A percentile compares a stretch with the other conserved stretches of the same genome.
Conservation (phyloP, 2,329 filamentous ascomycete species). For the Hirsutella minnesotensis region DNA sequence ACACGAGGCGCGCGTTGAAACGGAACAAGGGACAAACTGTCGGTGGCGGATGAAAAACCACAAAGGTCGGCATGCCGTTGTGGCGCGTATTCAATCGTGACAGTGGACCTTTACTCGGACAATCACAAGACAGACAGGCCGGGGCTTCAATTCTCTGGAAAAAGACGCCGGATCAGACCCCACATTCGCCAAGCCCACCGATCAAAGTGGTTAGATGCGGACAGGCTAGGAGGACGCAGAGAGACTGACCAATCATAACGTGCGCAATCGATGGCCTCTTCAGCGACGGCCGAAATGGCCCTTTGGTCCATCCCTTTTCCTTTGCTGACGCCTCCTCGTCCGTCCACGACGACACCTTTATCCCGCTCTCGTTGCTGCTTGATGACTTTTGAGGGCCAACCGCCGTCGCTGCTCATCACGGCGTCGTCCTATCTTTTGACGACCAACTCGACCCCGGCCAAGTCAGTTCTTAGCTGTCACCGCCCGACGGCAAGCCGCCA, state of each 20-base stretch:
- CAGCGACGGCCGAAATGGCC: neutral
- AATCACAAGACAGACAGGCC: too few species aligned
- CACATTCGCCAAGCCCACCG: neutral
- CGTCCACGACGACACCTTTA: neutral
- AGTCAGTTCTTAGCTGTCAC: neutral
- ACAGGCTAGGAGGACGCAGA: neutral
- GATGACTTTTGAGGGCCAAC: neutral
- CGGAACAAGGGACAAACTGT: too few species aligned
- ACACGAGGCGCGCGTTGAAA: too few species aligned
- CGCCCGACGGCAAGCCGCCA: neutral
- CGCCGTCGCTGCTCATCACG: neutral
- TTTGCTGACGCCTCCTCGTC: neutral
- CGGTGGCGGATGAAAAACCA: too few species aligned
- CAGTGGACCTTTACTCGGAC: too few species aligned
- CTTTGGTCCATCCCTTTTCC: neutral
- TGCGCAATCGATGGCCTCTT: slow-evolving; percentile 1
- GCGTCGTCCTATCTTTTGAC: neutral
- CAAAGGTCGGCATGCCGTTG: too few species aligned
- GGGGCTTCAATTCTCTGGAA: too few species aligned
- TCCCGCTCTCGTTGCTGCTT: neutral
- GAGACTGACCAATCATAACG: neutral
- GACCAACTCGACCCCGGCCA: neutral
- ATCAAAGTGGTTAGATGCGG: neutral
- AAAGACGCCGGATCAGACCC: too few species aligned
- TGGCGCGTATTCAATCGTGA: too few species aligned